Evolutionary conservation across 139 green algal genomes (phyloP).

Genomic region (Trebouxia sp.): DNA sequence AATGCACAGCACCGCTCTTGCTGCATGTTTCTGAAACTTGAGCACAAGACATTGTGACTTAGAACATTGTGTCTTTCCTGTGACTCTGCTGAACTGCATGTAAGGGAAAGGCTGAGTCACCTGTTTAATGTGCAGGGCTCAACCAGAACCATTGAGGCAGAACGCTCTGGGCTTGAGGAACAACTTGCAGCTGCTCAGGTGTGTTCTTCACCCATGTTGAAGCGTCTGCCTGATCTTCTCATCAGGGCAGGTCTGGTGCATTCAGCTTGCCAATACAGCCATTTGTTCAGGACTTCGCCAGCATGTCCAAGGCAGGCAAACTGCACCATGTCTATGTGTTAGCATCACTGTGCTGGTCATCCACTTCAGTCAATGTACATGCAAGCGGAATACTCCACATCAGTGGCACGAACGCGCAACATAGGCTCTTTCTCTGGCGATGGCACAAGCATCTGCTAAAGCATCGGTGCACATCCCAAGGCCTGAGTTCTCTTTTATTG

Average conservation of each 20-base stretch:
- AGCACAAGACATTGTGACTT: not conserved
- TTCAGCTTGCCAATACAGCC: not conserved
- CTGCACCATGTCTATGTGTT: too few relatives aligned
- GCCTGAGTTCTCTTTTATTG: too few relatives aligned
- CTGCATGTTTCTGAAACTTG: not conserved
- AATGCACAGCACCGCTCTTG: not conserved
- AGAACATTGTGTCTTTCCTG: not conserved
- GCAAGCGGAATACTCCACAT: too few relatives aligned
- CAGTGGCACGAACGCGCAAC: too few relatives aligned
- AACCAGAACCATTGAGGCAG: not conserved
- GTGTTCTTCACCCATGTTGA: not conserved
- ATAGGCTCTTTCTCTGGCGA: too few relatives aligned
- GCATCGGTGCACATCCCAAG: too few relatives aligned
- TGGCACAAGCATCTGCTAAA: too few relatives aligned
- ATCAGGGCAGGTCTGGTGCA: not conserved
- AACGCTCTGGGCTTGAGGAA: not conserved
- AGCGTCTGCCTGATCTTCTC: not conserved
- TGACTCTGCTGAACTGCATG: not conserved
- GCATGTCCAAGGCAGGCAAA: too few relatives aligned
- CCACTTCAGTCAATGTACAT: too few relatives aligned
- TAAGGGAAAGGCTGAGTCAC: not conserved
- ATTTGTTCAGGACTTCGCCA: not conserved
- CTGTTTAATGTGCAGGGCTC: not conserved
- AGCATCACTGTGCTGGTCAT: too few relatives aligned
- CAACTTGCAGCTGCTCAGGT: conserved; percentile 21